Evolutionary conservation across 2,329 filamentous ascomycete species (phyloP), one percentile per base, ranked within the genome.

Genomic region (Paradendryphiella salina): DNA sequence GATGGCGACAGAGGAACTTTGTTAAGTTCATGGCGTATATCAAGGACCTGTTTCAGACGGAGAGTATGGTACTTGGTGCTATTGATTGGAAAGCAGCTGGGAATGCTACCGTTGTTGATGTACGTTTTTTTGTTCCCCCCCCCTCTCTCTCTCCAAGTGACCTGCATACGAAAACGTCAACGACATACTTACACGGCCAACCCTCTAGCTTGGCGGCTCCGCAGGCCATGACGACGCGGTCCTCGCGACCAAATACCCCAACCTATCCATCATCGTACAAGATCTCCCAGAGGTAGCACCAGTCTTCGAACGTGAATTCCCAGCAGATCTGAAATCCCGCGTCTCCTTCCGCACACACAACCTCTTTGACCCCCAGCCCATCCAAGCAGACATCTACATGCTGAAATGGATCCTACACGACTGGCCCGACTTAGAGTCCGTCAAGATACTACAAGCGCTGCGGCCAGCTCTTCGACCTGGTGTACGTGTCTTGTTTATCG

Each of bases 351-450:
- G 76, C 54, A 72, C 72, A 3, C 82, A 86, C 62, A 79, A 85
- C 59, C 84, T 86, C 63, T 84, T 85, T 64, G 74, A 74, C 5
- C 76, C 79, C 42, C 83, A 86, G 65, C 76, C 78, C 0, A 73
- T 81, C 11, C 71, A 77, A 39, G 84, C 67, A n/a, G 66, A 69
- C 46, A 63, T 84, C 14, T 86, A 85, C 70, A 59, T 81, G 59
- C 79, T 85, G 67, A 79, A 82, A 39, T 80, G 79, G 76, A 84
- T 86, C 54, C 68, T 86, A 6, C 82, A 86, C 64, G 84, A 86
- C 70, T 83, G 83, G 72, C 79, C 82, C 0, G 82, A 82, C 11
- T 76, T 76, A 81, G 63, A 70, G 31, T 59, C 60, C 1, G 49
- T 69, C 15, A 50, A 56, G 3, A 65, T 71, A n/a, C 44, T 69